These are phyloP conservation scores for Ogataea salicorniae DNA, from an alignment of 805 yeast genomes.

Conservation along the genomic window DNA sequence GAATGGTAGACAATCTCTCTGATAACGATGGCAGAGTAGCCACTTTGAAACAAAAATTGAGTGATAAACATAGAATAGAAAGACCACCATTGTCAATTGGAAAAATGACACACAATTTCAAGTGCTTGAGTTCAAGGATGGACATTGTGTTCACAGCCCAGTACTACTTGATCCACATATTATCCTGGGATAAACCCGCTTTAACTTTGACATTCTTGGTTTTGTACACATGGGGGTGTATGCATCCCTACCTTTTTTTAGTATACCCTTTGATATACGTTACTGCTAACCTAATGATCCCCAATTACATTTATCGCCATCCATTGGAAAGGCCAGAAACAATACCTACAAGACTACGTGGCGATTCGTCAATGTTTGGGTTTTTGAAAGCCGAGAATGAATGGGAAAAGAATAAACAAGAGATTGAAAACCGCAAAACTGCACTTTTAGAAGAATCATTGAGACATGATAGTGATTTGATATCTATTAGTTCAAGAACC, in stretches of 20 bases:
- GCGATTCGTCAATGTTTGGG: slow-evolving; percentile 46
- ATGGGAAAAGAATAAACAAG: slow-evolving; percentile 13
- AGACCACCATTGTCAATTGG: slow-evolving; percentile 55
- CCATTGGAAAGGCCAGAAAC: slow-evolving; percentile 48
- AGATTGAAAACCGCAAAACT: slow-evolving; percentile 5
- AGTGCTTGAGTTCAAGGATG: slow-evolving; percentile 49
- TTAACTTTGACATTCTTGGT: slow-evolving; percentile 58
- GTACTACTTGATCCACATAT: slow-evolving; percentile 50
- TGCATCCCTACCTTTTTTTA: slow-evolving; percentile 65
- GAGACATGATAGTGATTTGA: slow-evolving; percentile 4
- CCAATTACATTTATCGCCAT: slow-evolving; percentile 65
- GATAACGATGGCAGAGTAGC: slow-evolving; percentile 29
- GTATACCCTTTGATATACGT: slow-evolving; percentile 57
- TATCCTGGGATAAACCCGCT: slow-evolving; percentile 74
- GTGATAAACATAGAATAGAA: slow-evolving; percentile 34
- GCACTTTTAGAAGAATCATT: slow-evolving; percentile 8
- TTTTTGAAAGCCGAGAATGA: slow-evolving; percentile 19
- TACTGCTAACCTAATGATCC: slow-evolving; percentile 56
- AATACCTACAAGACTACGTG: slow-evolving; percentile 42
- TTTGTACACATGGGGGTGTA: slow-evolving; percentile 59
- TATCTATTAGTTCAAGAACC: slow-evolving; percentile 11
- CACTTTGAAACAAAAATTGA: slow-evolving; percentile 4
- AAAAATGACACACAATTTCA: slow-evolving; percentile 51
- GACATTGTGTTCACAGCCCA: slow-evolving; percentile 55
- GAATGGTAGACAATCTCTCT: slow-evolving; percentile 45